phyloP scores from a whole-genome alignment of 2,329 filamentous ascomycete species.

The Hypomyces perniciosus region DNA sequence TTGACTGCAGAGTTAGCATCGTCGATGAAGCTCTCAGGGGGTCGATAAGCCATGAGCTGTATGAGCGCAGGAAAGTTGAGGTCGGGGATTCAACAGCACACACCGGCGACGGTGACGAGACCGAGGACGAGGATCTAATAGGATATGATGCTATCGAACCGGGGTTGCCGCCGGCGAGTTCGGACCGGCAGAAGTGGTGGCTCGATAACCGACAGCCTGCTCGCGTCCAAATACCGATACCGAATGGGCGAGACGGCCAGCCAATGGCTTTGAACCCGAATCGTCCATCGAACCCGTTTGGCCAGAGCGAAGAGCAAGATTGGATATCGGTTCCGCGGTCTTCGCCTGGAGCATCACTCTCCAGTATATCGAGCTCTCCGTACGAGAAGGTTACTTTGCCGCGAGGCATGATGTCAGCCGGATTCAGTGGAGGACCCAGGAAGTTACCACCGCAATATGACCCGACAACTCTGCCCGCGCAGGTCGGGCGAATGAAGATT shows the following conservation, averaged over 20 bases:
- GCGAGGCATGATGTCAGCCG: conserved; percentile 37
- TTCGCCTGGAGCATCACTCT: conserved; percentile 47
- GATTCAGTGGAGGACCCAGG: conserved; percentile 38
- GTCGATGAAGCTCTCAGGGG: conserved; percentile 71
- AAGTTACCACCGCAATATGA: conserved; percentile 49
- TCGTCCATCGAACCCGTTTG: conserved; percentile 77
- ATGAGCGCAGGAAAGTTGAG: conserved; percentile 60
- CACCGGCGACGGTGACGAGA: conserved; percentile 45
- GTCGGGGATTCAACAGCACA: conserved; percentile 59
- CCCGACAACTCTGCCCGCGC: conserved; percentile 38
- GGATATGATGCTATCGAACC: conserved; percentile 80
- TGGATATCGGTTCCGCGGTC: conserved; percentile 66
- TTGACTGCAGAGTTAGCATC: conserved; percentile 76
- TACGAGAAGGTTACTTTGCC: conserved; percentile 54
- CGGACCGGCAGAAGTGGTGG: conserved; percentile 66
- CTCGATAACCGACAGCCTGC: conserved; percentile 66
- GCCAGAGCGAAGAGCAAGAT: conserved; percentile 66
- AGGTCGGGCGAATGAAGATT: conserved; percentile 38
- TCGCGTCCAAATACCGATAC: conserved; percentile 63
- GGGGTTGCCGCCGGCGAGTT: conserved; percentile 63
- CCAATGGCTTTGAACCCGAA: conserved; percentile 64
- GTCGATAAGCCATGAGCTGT: conserved; percentile 66
- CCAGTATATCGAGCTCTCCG: conserved; percentile 53
- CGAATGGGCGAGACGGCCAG: conserved; percentile 43
- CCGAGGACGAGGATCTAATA: conserved; percentile 73